Evolutionary conservation across 768 basidiomycete genomes (phyloP).

Genomic region (Leucocoprinus leucothites): DNA sequence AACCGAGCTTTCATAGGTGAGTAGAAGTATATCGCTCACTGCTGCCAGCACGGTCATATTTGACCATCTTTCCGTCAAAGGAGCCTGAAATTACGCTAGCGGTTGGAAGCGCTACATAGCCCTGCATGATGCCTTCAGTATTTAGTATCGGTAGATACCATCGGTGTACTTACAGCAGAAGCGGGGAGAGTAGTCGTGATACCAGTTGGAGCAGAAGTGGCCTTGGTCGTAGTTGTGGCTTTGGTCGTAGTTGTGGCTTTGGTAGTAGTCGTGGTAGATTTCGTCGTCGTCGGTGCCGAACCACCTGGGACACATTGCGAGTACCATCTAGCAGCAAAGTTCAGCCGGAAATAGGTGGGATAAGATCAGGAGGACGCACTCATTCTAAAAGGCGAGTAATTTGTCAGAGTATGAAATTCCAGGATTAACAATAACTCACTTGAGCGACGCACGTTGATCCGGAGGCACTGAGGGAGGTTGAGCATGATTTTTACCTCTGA

Average conservation of each 20-base stretch:
- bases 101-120: slow-evolving; percentile 25
- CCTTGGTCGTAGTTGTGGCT: background rate
- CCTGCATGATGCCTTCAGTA: slow-evolving; percentile 11
- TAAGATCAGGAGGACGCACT: background rate
- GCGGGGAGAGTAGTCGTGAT: slow-evolving; percentile 23
- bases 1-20: too few species aligned
- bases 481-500: background rate
- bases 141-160: background rate
- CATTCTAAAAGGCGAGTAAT: background rate
- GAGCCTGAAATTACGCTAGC: slow-evolving; percentile 26
- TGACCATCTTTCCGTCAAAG: slow-evolving; percentile 26
- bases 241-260: slow-evolving; percentile 14
- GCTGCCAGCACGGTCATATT: slow-evolving; percentile 26
- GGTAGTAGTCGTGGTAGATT: slow-evolving; percentile 14
- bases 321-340: background rate
- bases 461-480: background rate
- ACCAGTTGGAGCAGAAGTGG: slow-evolving; percentile 17
- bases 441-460: background rate
- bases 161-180: slow-evolving; percentile 19
- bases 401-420: background rate
- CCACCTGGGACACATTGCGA: background rate
- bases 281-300: slow-evolving; percentile 1
- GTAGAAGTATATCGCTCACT: slow-evolving; percentile 19
- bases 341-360: background rate
- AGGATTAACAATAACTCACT: background rate